Conservation (phyloP, 129 eudicot species). For the Centrapalus pauciflorus region DNA sequence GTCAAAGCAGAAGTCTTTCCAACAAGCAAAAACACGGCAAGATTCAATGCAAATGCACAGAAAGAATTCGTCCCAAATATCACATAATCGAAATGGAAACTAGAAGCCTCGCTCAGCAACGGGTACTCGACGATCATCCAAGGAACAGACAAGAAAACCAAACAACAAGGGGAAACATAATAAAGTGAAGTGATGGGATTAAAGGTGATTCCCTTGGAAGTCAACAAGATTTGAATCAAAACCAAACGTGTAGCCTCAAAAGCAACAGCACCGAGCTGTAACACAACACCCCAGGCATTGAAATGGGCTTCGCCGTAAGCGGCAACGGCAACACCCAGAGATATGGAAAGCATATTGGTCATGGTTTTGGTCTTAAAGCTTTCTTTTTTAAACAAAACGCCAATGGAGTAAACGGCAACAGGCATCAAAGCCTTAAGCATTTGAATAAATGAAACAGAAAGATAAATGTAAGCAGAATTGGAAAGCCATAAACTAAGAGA, state of each 20-base stretch:
- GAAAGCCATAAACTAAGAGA: constrained; percentile 18
- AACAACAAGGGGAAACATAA: constrained; percentile 34
- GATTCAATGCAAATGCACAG: constrained; percentile 32
- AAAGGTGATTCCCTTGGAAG: constrained; percentile 26
- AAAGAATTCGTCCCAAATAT: constrained; percentile 31
- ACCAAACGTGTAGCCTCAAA: constrained; percentile 33
- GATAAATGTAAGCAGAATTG: constrained; percentile 16
- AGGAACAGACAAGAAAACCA: constrained; percentile 26
- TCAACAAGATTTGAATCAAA: constrained; percentile 31
- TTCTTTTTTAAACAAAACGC: constrained; percentile 11
- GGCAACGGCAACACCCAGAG: constrained; percentile 19
- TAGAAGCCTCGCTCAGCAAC: constrained; percentile 16
- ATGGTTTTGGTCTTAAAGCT: constrained; percentile 1
- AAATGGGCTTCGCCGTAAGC: constrained; percentile 21
- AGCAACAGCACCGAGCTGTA: constrained; percentile 29
- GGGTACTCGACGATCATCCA: constrained; percentile 32
- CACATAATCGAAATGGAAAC: constrained; percentile 24
- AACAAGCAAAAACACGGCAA: constrained; percentile 35
- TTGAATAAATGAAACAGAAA: constrained; percentile 33
- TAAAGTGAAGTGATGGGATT: constrained; percentile 45
- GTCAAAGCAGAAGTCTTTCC: constrained; percentile 40
- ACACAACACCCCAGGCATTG: constrained; percentile 23
- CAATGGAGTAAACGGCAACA: constrained; percentile 20
- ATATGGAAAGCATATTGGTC: constrained; percentile 14
- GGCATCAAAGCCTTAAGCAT: constrained; percentile 27